Conservation (phyloP, 768 basidiomycete genomes). For the Naganishia vishniacii region DNA sequence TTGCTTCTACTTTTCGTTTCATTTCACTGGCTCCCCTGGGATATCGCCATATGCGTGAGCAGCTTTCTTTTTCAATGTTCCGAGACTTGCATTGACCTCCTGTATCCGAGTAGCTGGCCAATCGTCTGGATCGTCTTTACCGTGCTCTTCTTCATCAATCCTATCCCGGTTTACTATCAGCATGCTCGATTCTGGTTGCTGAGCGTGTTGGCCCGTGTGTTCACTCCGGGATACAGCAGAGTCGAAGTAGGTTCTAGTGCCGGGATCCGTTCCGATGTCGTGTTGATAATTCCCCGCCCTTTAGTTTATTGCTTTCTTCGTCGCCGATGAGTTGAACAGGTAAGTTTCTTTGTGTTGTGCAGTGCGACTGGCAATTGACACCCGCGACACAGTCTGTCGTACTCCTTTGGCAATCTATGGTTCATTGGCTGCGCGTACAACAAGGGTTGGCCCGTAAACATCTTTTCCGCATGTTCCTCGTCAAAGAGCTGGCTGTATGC, state of each 20-base stretch:
- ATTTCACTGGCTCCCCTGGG: slow-evolving; percentile 56
- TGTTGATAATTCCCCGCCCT: background rate
- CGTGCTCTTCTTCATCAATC: slow-evolving; percentile 63
- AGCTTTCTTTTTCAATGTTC: no score
- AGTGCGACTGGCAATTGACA: background rate
- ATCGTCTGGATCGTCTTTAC: slow-evolving; percentile 67
- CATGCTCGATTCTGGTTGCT: slow-evolving; percentile 76
- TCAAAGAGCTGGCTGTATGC: slow-evolving; percentile 25
- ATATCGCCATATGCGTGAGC: slow-evolving; percentile 61
- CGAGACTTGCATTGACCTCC: no score
- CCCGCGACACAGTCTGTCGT: slow-evolving; percentile 56
- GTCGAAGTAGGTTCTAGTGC: slow-evolving; percentile 61
- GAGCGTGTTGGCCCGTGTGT: slow-evolving; percentile 59
- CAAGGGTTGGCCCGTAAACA: slow-evolving; percentile 51
- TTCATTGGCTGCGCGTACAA: slow-evolving; percentile 70
- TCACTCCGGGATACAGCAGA: slow-evolving; percentile 62
- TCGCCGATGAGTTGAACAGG: slow-evolving; percentile 48
- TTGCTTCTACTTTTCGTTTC: slow-evolving; percentile 79
- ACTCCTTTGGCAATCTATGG: slow-evolving; percentile 67
- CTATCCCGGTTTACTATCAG: slow-evolving; percentile 62
- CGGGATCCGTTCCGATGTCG: background rate
- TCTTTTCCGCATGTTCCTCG: slow-evolving; percentile 20
- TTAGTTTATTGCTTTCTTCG: slow-evolving; percentile 52
- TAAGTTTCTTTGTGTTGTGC: slow-evolving; percentile 46
- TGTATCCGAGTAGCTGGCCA: slow-evolving; percentile 49